These are phyloP conservation scores for Pestalotiopsis sp. DNA, from an alignment of 2,329 filamentous ascomycete genomes.

Conservation along the genomic window DNA sequence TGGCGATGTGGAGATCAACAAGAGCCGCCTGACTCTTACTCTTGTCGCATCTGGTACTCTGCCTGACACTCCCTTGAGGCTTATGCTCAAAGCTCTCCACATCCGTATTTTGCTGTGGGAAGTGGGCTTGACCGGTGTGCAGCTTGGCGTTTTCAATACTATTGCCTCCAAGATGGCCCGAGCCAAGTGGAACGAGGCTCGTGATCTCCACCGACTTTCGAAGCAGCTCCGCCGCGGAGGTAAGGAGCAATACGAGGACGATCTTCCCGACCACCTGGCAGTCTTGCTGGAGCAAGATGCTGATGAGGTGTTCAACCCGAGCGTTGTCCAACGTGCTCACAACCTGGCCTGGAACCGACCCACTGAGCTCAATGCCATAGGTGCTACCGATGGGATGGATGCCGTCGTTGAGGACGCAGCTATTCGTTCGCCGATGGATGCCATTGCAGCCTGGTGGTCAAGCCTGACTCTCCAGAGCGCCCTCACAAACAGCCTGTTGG, in stretches of 20 bases:
- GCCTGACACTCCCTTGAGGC: conserved; percentile 76
- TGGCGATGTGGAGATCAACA: conserved; percentile 87
- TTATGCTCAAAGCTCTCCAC: conserved; percentile 93
- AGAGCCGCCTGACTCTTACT: conserved; percentile 81
- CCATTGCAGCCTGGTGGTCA: conserved; percentile 90
- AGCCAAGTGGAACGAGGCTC: conserved; percentile 80
- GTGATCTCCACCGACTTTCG: conserved; percentile 59
- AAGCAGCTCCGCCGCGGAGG: conserved; percentile 43
- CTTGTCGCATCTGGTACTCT: conserved; percentile 86
- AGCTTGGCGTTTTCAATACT: conserved; percentile 66
- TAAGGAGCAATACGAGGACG: conserved; percentile 58
- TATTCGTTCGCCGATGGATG: conserved; percentile 85
- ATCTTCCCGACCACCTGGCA: conserved; percentile 76
- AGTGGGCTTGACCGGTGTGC: conserved; percentile 65
- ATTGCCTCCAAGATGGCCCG: conserved; percentile 75
- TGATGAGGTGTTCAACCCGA: conserved; percentile 77
- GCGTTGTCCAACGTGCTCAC: conserved; percentile 81
- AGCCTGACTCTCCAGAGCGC: conserved; percentile 71
- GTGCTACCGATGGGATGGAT: conserved; percentile 74
- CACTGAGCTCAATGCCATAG: conserved; percentile 66
- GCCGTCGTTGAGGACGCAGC: conserved; percentile 82
- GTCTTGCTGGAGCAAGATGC: conserved; percentile 77
- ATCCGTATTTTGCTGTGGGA: conserved; percentile 89
- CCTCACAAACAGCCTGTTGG: conserved; percentile 64
- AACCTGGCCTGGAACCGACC: conserved; percentile 87